These are phyloP conservation scores for Fraxinus xanthoxyloides DNA, from an alignment of 305 asterid species.

Conservation along the genomic window DNA sequence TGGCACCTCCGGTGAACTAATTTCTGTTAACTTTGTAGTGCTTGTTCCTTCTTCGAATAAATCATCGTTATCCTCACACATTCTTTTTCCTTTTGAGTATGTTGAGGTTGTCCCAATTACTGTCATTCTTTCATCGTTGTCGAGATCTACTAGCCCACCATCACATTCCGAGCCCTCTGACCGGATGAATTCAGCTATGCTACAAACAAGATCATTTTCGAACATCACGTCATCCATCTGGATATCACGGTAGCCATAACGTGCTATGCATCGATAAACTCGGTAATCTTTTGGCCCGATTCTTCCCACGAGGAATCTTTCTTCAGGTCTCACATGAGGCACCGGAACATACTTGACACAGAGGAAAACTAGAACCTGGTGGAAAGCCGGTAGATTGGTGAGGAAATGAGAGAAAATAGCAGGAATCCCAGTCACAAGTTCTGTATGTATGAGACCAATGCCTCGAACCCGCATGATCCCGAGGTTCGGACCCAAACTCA, in stretches of 20 bases:
- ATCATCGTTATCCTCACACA: slow-evolving; percentile 41
- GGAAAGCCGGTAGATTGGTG: slow-evolving; percentile 91
- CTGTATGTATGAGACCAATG: slow-evolving; percentile 85
- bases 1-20: slow-evolving; percentile 36
- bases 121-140: slow-evolving; percentile 51
- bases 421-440: slow-evolving; percentile 86
- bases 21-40: slow-evolving; percentile 33
- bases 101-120: slow-evolving; percentile 69
- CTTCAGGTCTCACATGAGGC: slow-evolving; percentile 85
- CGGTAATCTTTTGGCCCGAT: slow-evolving; percentile 73
- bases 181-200: slow-evolving; percentile 74
- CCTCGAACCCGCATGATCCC: slow-evolving; percentile 85
- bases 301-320: slow-evolving; percentile 80
- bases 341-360: slow-evolving; percentile 82
- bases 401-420: slow-evolving; percentile 86
- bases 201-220: slow-evolving; percentile 71
- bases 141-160: slow-evolving; percentile 23
- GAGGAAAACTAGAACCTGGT: slow-evolving; percentile 72
- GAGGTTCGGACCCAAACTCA: slow-evolving; percentile 66
- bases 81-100: slow-evolving; percentile 25
- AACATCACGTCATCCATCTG: slow-evolving; percentile 73
- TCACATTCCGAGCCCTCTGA: slow-evolving; percentile 43
- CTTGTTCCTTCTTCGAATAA: slow-evolving; percentile 31
- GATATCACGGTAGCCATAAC: slow-evolving; percentile 76
- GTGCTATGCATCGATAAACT: slow-evolving; percentile 75